These are phyloP conservation scores for Neofusicoccum ribis DNA, from an alignment of 2,329 filamentous ascomycete genomes.

Conservation along the genomic window DNA sequence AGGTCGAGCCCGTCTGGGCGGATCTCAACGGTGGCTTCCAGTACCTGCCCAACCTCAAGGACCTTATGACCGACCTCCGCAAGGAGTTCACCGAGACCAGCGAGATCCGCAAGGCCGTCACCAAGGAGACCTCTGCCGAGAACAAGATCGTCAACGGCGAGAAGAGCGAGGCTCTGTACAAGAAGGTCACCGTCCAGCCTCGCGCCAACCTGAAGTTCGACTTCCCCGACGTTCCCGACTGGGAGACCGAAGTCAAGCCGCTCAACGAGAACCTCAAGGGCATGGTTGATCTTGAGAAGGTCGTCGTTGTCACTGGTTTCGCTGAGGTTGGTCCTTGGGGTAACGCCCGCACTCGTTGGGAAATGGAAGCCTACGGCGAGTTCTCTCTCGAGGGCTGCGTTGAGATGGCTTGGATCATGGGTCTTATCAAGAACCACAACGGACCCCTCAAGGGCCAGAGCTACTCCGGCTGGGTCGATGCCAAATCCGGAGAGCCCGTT, in stretches of 20 bases:
- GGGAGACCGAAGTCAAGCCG: constrained; percentile 86
- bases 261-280: constrained; percentile 87
- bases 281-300: constrained; percentile 98
- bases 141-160: constrained; percentile 97
- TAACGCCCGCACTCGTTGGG: constrained; percentile 96
- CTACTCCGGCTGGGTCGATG: constrained; percentile 95
- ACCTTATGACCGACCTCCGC: constrained; percentile 87
- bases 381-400: constrained; percentile 98
- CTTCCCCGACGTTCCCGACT: constrained; percentile 87
- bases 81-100: constrained; percentile 95
- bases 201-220: constrained; percentile 98
- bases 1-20: constrained; percentile 91
- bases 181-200: constrained; percentile 89
- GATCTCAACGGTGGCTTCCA: constrained; percentile 97
- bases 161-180: constrained; percentile 87
- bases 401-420: constrained; percentile 99
- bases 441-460: constrained; percentile 92
- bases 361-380: constrained; percentile 96
- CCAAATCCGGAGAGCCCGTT: constrained; percentile 90
- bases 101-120: constrained; percentile 88
- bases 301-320: constrained; percentile 96
- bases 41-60: constrained; percentile 94
- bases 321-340: constrained; percentile 96
- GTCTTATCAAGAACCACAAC: constrained; percentile 98
- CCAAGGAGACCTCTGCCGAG: constrained; percentile 93